These are phyloP conservation scores for Mycena olivaceomarginata DNA, from an alignment of 768 basidiomycete species.

Conservation along the genomic window DNA sequence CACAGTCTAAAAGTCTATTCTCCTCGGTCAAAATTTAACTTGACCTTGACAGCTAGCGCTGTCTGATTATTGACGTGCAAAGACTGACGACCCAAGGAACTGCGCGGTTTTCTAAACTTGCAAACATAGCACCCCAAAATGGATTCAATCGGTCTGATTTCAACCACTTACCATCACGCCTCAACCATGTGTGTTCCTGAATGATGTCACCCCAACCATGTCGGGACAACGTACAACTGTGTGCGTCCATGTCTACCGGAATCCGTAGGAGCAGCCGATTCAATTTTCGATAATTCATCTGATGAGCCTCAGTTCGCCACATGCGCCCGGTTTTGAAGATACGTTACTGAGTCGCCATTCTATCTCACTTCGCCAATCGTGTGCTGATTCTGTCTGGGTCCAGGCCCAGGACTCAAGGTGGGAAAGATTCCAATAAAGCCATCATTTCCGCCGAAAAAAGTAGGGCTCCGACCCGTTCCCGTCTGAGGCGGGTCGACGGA, in stretches of 20 bases:
- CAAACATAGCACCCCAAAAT: background rate
- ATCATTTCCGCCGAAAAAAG: background rate
- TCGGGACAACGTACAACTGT: background rate
- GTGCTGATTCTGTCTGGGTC: background rate
- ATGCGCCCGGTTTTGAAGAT: background rate
- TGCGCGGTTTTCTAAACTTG: background rate
- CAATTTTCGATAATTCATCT: background rate
- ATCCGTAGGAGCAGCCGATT: background rate
- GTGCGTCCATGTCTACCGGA: no score
- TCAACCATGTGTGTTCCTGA: constrained; percentile 1
- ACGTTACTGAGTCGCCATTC: background rate
- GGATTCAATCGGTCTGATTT: background rate
- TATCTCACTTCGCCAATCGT: background rate
- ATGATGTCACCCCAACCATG: constrained; percentile 2
- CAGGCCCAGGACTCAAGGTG: background rate
- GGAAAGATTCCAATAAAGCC: background rate
- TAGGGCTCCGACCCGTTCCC: no score
- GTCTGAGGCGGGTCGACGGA: no score
- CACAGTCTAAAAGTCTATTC: background rate
- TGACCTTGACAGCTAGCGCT: constrained; percentile 5
- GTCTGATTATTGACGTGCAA: constrained; percentile 1
- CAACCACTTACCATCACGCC: background rate
- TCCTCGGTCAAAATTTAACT: background rate
- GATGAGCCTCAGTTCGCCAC: background rate
- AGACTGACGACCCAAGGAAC: background rate